A percentile compares a stretch with the other conserved stretches of the same genome.
Evolutionary conservation across 2,329 filamentous ascomycete species (phyloP).

Genomic region (Fusarium begoniae): DNA sequence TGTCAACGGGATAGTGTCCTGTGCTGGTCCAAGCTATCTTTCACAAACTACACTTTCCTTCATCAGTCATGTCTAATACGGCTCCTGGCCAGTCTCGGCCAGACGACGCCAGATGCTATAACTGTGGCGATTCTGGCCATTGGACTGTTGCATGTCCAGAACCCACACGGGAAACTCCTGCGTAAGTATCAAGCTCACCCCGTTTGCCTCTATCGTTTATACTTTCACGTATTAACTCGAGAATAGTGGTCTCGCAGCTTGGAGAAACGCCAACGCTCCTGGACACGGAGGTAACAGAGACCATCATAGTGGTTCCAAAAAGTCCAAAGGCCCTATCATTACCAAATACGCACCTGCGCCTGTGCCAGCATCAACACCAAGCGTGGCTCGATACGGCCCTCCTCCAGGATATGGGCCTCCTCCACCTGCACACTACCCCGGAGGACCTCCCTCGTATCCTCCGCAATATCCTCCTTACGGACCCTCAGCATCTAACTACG

Average conservation of each 20-base stretch:
- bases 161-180: slow-evolving; percentile 57
- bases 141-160: slow-evolving; percentile 64
- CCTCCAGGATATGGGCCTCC: slow-evolving; percentile 39
- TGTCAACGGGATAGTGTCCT: slow-evolving; percentile 3
- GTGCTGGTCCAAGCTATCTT: neutral
- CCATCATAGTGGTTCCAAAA: slow-evolving; percentile 45
- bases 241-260: slow-evolving; percentile 49
- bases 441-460: slow-evolving; percentile 37
- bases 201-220: neutral
- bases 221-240: slow-evolving; percentile 16
- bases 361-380: slow-evolving; percentile 26
- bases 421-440: slow-evolving; percentile 38
- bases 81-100: slow-evolving; percentile 44
- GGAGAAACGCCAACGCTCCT: slow-evolving; percentile 47
- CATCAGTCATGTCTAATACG: slow-evolving; percentile 43
- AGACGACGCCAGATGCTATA: slow-evolving; percentile 59
- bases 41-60: neutral
- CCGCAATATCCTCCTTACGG: slow-evolving; percentile 38
- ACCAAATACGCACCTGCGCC: slow-evolving; percentile 49
- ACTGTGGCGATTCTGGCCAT: slow-evolving; percentile 61
- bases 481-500: slow-evolving; percentile 34
- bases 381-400: slow-evolving; percentile 36
- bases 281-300: slow-evolving; percentile 42
- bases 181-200: slow-evolving; percentile 53
- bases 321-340: slow-evolving; percentile 47